Conservation (phyloP, 202 grass and related monocot species). For the Zoysia matrella region DNA sequence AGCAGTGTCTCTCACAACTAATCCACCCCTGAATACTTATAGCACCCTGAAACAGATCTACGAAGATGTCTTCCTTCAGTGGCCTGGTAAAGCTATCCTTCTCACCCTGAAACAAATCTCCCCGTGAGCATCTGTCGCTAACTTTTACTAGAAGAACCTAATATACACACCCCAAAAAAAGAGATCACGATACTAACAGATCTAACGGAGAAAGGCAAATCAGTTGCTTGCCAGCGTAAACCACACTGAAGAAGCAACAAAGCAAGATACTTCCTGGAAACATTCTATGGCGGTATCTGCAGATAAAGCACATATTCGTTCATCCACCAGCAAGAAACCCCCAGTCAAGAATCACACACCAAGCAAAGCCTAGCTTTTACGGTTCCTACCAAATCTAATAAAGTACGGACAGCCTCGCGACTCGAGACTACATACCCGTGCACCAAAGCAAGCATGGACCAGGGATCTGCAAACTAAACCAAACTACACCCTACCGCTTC, state of each 20-base stretch:
- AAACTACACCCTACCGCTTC: not conserved
- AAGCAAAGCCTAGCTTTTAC: not conserved
- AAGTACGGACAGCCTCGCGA: not conserved
- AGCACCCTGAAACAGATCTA: constrained; percentile 4
- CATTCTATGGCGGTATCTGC: constrained; percentile 43
- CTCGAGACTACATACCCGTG: not conserved
- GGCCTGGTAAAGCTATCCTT: constrained; percentile 43
- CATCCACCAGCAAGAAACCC: constrained; percentile 3
- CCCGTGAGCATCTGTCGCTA: constrained; percentile 39
- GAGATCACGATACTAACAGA: constrained; percentile 17
- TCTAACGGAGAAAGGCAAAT: constrained; percentile 32
- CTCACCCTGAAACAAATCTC: constrained; percentile 53
- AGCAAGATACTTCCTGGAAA: constrained; percentile 23
- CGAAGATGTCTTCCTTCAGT: constrained; percentile 47
- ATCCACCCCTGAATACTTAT: constrained; percentile 16
- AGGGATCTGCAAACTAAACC: not conserved
- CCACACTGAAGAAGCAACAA: too few relatives aligned
- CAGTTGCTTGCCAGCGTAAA: not conserved
- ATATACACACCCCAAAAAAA: not conserved
- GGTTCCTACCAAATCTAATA: not conserved
- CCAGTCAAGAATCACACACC: not conserved
- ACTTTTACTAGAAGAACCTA: not conserved
- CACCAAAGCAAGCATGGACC: not conserved
- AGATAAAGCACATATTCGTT: constrained; percentile 31
- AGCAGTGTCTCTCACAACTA: not conserved